Evolutionary conservation across 1,139 yeast genomes (phyloP), one percentile per base, ranked within the genome.

Genomic region (Pneumocystis canis): DNA sequence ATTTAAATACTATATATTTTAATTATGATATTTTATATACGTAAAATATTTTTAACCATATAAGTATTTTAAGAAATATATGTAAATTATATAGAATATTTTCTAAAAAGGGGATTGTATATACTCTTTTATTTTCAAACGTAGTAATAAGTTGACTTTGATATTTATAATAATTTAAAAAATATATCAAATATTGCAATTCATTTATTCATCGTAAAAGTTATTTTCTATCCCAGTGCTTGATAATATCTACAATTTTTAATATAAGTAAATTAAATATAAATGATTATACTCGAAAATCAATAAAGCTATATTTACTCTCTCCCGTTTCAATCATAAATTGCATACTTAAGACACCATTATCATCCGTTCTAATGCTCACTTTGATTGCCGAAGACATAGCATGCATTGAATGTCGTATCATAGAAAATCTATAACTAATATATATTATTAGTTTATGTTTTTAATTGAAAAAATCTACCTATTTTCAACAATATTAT

Each of bases 341-440:
- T 39, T 69, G 71, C 18, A 69, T 65, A 18, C 69, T 67, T 63
- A 69, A 60, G n/a, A 67, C 61, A 3, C 71, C 71, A 39, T 66
- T 60, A 18, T 63, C 58, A 59, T 69, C 71, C 11, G 66, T 62
- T 31, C 71, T 60, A 54, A 69, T 62, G 35, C 66, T 62, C 30
- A 67, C 64, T 62, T 66, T 67, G 2, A 63, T 64, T 4, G 71
- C 68, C 14, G 67, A 62, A 25, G 61, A 65, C 39, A 69, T 63
- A 16, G 70, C 70, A 25, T 68, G 69, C 31, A 66, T 62, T n/a
- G 63, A 61, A n/a, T 61, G 59, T 25, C 60, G 61, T 35, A 57
- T 57, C 59, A 57, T 57, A 20, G 59, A 35, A 39, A 57, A 57
- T 57, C 25, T 35, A 57, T 57, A 57, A 57, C 59, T 57, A 56